These are phyloP conservation scores for Suhomyces maxii DNA, from an alignment of 1,139 yeast genomes.

Conservation along the genomic window DNA sequence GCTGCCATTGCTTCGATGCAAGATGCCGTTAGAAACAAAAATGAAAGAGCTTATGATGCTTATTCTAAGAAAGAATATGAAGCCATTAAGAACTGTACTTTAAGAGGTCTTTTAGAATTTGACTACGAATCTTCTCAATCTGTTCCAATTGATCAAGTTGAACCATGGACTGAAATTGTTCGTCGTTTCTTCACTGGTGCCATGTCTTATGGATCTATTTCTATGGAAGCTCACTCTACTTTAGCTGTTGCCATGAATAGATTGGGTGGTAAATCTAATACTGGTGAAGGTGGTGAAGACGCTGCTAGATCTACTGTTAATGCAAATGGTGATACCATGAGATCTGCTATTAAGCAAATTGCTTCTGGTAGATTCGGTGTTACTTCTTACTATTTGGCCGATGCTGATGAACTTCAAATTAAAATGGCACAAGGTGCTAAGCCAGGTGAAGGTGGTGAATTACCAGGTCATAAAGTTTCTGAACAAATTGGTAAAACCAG, in stretches of 20 bases:
- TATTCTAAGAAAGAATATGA: constrained; percentile 89
- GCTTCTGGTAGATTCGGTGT: constrained; percentile 99
- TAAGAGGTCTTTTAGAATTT: constrained; percentile 90
- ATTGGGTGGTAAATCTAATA: constrained; percentile 94
- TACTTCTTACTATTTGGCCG: constrained; percentile 88
- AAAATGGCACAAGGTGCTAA: constrained; percentile 99
- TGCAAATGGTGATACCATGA: constrained; percentile 93
- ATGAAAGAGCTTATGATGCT: constrained; percentile 87
- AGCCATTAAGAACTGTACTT: constrained; percentile 88
- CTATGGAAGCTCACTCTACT: constrained; percentile 98
- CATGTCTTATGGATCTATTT: constrained; percentile 97
- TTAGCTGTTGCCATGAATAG: constrained; percentile 98
- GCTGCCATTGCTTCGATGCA: constrained; percentile 92
- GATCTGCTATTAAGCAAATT: constrained; percentile 96
- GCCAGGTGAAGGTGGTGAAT: constrained; percentile 99
- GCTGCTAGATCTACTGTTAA: constrained; percentile 81
- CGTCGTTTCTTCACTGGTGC: constrained; percentile 98
- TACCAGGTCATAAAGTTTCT: constrained; percentile 93
- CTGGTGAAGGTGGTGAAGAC: constrained; percentile 99
- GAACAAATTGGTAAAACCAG: constrained; percentile 89
- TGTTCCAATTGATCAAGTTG: constrained; percentile 95
- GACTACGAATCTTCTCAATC: constrained; percentile 70
- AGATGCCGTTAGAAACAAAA: constrained; percentile 96
- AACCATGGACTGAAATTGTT: constrained; percentile 99
- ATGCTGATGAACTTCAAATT: constrained; percentile 96